A percentile compares a stretch with the other conserved stretches of the same genome.
Conservation (phyloP, 345 rosid genomes). For the Citrus maxima region DNA sequence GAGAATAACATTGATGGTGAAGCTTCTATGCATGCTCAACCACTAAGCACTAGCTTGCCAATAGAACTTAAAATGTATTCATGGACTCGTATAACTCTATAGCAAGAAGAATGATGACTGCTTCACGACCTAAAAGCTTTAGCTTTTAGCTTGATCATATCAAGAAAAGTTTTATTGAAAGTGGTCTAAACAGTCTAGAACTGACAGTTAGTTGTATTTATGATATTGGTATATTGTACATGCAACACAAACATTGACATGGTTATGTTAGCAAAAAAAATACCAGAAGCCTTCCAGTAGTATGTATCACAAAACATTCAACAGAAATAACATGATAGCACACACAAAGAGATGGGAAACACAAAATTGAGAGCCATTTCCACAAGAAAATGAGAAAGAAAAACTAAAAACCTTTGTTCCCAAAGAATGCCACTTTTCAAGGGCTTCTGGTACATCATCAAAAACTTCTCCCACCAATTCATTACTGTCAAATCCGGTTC, state of each 20-base stretch:
- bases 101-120: neutral
- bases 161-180: neutral
- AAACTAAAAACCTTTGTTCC: constrained; percentile 40
- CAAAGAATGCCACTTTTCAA: constrained; percentile 46
- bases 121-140: neutral
- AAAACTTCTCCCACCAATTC: constrained; percentile 53
- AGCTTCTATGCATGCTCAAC: neutral
- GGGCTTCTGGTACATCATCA: constrained; percentile 56
- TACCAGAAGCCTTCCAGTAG: neutral
- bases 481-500: constrained; percentile 43
- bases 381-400: neutral
- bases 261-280: neutral
- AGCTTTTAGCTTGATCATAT: neutral
- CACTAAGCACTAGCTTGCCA: neutral
- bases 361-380: neutral
- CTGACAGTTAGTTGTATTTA: neutral
- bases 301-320: neutral
- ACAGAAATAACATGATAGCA: neutral
- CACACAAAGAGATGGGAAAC: neutral
- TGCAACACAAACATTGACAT: neutral
- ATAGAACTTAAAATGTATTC: neutral
- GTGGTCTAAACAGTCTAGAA: neutral
- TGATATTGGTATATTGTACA: neutral
- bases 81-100: neutral
- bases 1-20: neutral